phyloP scores from a whole-genome alignment of 495 filamentous ascomycete genomes.

The Penicillium ochrochloron region DNA sequence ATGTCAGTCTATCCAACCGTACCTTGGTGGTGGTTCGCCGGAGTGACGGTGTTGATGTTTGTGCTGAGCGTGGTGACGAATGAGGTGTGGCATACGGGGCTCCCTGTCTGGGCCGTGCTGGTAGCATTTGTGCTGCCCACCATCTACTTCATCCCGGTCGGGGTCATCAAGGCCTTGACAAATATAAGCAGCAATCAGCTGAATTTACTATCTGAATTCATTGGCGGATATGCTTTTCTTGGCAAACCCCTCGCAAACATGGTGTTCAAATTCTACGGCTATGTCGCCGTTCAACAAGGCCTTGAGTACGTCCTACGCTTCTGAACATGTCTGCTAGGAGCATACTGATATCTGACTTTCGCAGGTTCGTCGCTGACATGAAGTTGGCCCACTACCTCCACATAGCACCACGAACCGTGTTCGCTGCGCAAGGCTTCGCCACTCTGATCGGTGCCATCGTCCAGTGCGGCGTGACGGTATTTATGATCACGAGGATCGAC shows the following conservation, averaged over 20 bases:
- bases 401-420: constrained; percentile 70
- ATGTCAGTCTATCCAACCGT: constrained; percentile 43
- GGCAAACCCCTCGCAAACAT: constrained; percentile 69
- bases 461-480: constrained; percentile 67
- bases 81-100: constrained; percentile 65
- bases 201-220: constrained; percentile 72
- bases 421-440: constrained; percentile 69
- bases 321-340: constrained; percentile 17
- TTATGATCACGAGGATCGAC: constrained; percentile 64
- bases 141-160: constrained; percentile 51
- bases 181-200: constrained; percentile 69
- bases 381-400: constrained; percentile 81
- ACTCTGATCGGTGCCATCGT: constrained; percentile 69
- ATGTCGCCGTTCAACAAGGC: constrained; percentile 64
- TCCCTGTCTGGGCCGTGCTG: constrained; percentile 70
- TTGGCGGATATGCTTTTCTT: constrained; percentile 72
- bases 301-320: constrained; percentile 44
- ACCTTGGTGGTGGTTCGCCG: constrained; percentile 52
- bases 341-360: constrained; percentile 21
- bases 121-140: constrained; percentile 56
- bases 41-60: constrained; percentile 55
- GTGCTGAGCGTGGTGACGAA: constrained; percentile 65
- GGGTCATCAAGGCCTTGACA: constrained; percentile 64
- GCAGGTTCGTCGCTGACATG: constrained; percentile 72
- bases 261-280: constrained; percentile 79